Percentiles rank a stretch among this genome's conserved stretches.
Conservation (phyloP, 495 filamentous ascomycete genomes). For the Aspergillus leporis region DNA sequence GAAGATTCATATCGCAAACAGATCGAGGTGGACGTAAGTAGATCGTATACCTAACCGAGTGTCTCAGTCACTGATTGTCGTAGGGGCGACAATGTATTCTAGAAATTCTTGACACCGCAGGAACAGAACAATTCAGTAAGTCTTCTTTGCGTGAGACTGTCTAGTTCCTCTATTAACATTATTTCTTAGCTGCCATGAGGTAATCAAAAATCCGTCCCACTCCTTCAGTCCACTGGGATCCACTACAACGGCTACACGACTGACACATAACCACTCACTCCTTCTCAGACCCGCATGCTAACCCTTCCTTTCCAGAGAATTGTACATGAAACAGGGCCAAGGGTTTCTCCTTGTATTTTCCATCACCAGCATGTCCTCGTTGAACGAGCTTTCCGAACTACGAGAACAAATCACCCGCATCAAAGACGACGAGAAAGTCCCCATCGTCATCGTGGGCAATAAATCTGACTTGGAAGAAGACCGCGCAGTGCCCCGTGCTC, state of each 20-base stretch:
- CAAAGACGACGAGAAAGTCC: constrained; percentile 89
- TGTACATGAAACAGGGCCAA: constrained; percentile 97
- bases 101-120: constrained; percentile 97
- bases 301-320: constrained; percentile 56
- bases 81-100: constrained; percentile 94
- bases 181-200: constrained; percentile 65
- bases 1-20: constrained; percentile 97
- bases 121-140: constrained; percentile 98
- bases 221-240: constrained; percentile 3
- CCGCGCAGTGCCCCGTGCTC: constrained; percentile 75
- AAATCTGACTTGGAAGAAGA: constrained; percentile 96
- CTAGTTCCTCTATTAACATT: constrained; percentile 27
- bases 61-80: constrained; percentile 23
- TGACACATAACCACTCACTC: constrained; percentile 22
- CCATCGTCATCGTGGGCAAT: constrained; percentile 96
- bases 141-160: constrained; percentile 10
- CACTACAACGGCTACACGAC: background rate
- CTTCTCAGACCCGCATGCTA: constrained; percentile 1
- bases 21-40: constrained; percentile 84
- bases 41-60: constrained; percentile 28
- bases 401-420: constrained; percentile 96
- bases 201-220: constrained; percentile 34
- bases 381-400: constrained; percentile 83
- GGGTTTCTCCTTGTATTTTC: constrained; percentile 97
- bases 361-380: constrained; percentile 83